phyloP scores from a whole-genome alignment of 345 rosid species.

The Eucalyptus brandiana region DNA sequence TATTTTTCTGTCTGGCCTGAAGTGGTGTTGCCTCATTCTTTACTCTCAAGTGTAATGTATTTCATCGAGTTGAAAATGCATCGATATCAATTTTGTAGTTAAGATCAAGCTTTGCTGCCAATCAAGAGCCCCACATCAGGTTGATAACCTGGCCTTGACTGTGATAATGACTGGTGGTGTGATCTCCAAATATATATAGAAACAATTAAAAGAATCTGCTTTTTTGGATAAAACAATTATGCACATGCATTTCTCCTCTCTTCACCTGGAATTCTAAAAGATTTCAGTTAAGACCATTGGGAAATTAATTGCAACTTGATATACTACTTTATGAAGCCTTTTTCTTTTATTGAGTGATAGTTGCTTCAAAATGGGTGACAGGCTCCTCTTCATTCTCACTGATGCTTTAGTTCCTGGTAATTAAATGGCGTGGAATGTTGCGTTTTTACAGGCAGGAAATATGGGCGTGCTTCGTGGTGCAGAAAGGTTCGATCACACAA shows the following conservation, averaged over 20 bases:
- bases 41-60: not conserved
- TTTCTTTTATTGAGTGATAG: not conserved
- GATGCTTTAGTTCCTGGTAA: not conserved
- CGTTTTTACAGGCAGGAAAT: constrained; percentile 49
- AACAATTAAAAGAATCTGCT: not conserved
- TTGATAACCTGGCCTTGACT: not conserved
- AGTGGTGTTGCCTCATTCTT: not conserved
- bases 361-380: not conserved
- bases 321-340: not conserved
- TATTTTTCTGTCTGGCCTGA: not conserved
- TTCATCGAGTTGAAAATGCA: not conserved
- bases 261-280: not conserved
- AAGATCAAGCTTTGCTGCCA: not conserved
- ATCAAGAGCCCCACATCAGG: not conserved
- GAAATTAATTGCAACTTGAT: not conserved
- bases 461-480: constrained; percentile 80
- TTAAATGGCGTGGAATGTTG: not conserved
- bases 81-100: not conserved
- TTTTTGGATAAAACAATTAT: not conserved
- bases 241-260: not conserved
- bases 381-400: not conserved
- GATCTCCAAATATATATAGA: not conserved
- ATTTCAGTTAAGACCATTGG: not conserved
- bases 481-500: constrained; percentile 68
- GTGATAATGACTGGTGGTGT: not conserved